phyloP scores from a whole-genome alignment of 106 monocot genomes.

The Acorus calamus region DNA sequence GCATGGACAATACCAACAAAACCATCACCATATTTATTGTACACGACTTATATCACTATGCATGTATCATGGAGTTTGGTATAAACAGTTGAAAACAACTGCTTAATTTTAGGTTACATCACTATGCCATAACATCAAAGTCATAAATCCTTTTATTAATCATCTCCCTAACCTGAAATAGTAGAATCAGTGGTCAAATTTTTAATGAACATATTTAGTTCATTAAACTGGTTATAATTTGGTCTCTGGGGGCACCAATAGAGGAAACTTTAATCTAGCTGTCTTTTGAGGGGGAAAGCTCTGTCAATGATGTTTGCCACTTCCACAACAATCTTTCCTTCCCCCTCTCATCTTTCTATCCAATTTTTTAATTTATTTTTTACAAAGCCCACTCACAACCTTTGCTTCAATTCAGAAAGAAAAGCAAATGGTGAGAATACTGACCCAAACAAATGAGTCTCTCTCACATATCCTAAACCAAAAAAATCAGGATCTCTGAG shows the following conservation, averaged over 20 bases:
- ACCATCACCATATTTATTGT: too few relatives aligned
- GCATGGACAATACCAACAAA: too few relatives aligned
- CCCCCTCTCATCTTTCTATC: not conserved
- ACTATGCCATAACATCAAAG: not conserved
- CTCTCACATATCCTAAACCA: not conserved
- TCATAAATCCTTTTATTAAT: too few relatives aligned
- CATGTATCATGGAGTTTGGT: too few relatives aligned
- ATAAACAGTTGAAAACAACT: not conserved
- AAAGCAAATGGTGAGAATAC: not conserved
- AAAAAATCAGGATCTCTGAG: not conserved
- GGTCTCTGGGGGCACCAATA: not conserved
- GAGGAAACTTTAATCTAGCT: slow-evolving; percentile 1
- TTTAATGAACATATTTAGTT: too few relatives aligned
- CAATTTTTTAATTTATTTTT: too few relatives aligned
- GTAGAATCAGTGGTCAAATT: too few relatives aligned
- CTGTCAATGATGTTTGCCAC: slow-evolving; percentile 22
- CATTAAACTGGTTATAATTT: too few relatives aligned
- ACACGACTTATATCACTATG: too few relatives aligned
- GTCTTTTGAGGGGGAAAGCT: slow-evolving; percentile 4
- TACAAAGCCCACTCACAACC: slow-evolving; percentile 10
- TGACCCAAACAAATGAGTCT: not conserved
- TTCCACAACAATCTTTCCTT: slow-evolving; percentile 3
- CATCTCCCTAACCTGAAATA: too few relatives aligned
- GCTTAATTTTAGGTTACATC: not conserved
- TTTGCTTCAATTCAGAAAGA: not conserved